A percentile compares a stretch with the other conserved stretches of the same genome.
phyloP scores from a whole-genome alignment of 1,139 yeast genomes.

The Yarrowia galli region DNA sequence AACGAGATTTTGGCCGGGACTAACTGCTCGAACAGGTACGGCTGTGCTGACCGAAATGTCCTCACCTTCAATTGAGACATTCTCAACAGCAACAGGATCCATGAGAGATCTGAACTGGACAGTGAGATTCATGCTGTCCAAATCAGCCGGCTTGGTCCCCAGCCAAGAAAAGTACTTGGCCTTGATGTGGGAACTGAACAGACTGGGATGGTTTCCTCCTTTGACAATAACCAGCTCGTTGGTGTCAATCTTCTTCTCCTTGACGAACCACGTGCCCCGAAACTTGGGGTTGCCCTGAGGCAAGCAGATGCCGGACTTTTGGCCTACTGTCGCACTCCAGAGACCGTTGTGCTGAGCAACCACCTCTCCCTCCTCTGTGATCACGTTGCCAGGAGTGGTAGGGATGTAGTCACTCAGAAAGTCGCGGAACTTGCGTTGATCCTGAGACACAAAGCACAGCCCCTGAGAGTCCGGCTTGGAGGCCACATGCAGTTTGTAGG shows the following conservation, averaged over 20 bases:
- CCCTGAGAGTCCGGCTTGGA: constrained; percentile 93
- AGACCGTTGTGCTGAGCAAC: constrained; percentile 87
- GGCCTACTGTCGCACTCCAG: constrained; percentile 96
- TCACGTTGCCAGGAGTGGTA: constrained; percentile 76
- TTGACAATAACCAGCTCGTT: constrained; percentile 82
- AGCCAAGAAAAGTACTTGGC: constrained; percentile 64
- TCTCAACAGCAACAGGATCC: constrained; percentile 54
- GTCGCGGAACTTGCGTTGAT: constrained; percentile 68
- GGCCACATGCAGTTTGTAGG: constrained; percentile 65
- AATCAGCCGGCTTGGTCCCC: constrained; percentile 45
- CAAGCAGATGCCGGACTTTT: constrained; percentile 76
- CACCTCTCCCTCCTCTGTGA: constrained; percentile 68
- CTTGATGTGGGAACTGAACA: constrained; percentile 58
- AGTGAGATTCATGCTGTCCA: constrained; percentile 48
- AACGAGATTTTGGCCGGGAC: constrained; percentile 89
- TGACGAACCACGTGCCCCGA: constrained; percentile 86
- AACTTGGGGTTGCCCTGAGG: constrained; percentile 83
- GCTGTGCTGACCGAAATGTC: constrained; percentile 42
- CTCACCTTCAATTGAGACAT: constrained; percentile 42
- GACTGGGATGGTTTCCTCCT: constrained; percentile 69
- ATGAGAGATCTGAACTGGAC: constrained; percentile 79
- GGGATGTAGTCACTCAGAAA: constrained; percentile 78
- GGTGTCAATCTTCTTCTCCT: constrained; percentile 65
- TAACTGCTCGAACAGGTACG: constrained; percentile 69
- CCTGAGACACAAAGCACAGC: constrained; percentile 85